Evolutionary conservation across 2,329 filamentous ascomycete genomes (phyloP).

Genomic region (Geoglossum cookeanum): DNA sequence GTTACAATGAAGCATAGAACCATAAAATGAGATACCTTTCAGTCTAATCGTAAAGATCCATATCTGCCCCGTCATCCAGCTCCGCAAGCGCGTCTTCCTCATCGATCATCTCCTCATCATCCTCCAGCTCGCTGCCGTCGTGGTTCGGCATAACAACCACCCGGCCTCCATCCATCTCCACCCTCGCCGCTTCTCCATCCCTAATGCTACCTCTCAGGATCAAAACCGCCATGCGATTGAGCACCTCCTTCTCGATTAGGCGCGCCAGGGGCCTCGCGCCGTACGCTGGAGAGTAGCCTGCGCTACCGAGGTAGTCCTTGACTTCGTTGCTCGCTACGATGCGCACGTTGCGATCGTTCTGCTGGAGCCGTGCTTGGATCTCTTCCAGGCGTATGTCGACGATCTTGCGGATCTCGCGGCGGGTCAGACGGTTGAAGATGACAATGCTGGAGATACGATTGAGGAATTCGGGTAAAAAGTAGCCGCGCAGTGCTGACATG

Average conservation of each 20-base stretch:
- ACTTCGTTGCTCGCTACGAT: conserved; percentile 72
- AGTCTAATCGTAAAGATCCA: conserved; percentile 42
- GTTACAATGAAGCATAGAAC: too few species aligned
- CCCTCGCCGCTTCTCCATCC: conserved; percentile 67
- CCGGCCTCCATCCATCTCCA: conserved; percentile 62
- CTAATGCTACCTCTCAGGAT: conserved; percentile 70
- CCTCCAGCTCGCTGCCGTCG: conserved; percentile 38
- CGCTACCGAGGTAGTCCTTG: conserved; percentile 78
- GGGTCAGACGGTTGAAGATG: conserved; percentile 94
- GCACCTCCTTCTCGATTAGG: conserved; percentile 90
- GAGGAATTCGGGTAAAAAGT: conserved; percentile 95
- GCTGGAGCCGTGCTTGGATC: conserved; percentile 75
- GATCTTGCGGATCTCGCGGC: conserved; percentile 79
- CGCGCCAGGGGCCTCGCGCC: conserved; percentile 75
- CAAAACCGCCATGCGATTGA: conserved; percentile 81
- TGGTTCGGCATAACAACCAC: conserved; percentile 76
- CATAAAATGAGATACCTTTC: background rate
- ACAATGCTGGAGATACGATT: conserved; percentile 93
- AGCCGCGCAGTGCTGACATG: conserved; percentile 76
- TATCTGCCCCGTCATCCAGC: conserved; percentile 32
- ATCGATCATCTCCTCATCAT: conserved; percentile 56
- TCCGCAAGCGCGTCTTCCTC: conserved; percentile 61
- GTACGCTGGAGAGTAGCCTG: conserved; percentile 89
- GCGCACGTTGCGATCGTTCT: conserved; percentile 69
- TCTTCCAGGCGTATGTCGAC: conserved; percentile 77